phyloP scores from a whole-genome alignment of 176 grass and related monocot species.

The Ensete glaucum region DNA sequence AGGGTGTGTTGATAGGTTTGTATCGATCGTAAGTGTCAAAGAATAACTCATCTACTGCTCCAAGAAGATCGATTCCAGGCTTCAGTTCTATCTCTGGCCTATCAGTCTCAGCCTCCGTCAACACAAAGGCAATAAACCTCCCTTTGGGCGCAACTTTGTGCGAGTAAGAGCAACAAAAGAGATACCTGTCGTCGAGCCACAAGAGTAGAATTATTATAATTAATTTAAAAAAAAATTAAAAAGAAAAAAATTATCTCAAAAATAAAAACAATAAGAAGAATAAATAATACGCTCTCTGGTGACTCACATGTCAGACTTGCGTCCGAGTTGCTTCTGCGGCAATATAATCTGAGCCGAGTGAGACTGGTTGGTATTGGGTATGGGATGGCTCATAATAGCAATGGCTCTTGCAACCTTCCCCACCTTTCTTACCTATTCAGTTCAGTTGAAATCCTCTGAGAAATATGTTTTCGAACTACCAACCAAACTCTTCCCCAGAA shows the following conservation, averaged over 20 bases:
- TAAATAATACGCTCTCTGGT: slow-evolving; percentile 10
- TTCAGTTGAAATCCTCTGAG: neutral
- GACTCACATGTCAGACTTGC: slow-evolving; percentile 88
- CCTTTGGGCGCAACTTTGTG: slow-evolving; percentile 91
- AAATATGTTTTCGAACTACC: neutral
- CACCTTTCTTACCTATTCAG: slow-evolving; percentile 59
- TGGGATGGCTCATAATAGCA: slow-evolving; percentile 93
- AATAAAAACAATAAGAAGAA: neutral
- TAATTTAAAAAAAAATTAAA: neutral
- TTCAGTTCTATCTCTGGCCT: slow-evolving; percentile 55
- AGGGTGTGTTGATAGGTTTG: slow-evolving; percentile 77
- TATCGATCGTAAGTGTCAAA: slow-evolving; percentile 87
- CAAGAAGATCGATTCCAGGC: slow-evolving; percentile 79
- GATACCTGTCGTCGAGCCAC: slow-evolving; percentile 54
- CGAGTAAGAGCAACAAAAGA: slow-evolving; percentile 87
- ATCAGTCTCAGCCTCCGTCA: slow-evolving; percentile 67
- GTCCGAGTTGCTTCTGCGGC: slow-evolving; percentile 89
- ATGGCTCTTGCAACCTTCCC: slow-evolving; percentile 80
- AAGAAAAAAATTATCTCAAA: slow-evolving; percentile 4
- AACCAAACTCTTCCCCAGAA: neutral
- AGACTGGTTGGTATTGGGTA: slow-evolving; percentile 63
- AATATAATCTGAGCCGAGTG: slow-evolving; percentile 90
- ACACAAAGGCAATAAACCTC: slow-evolving; percentile 94
- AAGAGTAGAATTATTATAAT: neutral
- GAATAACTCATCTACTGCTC: slow-evolving; percentile 71